phyloP scores from a whole-genome alignment of 1,284 basidiomycete species.

The Puccinia coronata region DNA sequence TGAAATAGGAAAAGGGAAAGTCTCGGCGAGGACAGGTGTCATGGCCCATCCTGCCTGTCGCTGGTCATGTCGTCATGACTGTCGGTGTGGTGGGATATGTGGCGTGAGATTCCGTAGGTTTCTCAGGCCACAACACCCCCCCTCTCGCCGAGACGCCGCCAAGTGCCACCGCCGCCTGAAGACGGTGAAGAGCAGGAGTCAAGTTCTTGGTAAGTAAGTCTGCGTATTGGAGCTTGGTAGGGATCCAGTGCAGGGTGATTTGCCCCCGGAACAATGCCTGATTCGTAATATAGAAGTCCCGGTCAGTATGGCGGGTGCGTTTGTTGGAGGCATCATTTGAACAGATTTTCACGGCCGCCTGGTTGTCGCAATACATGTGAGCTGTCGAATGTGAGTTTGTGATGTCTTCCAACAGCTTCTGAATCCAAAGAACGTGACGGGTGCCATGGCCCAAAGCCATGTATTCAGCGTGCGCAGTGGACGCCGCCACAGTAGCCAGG shows the following conservation, averaged over 20 bases:
- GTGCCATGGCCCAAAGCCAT: too few relatives aligned
- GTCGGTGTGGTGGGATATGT: too few relatives aligned
- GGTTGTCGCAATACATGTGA: slow-evolving; percentile 1
- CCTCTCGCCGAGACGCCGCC: neutral
- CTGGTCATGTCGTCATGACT: too few relatives aligned
- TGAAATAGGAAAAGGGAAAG: too few relatives aligned
- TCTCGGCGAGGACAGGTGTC: too few relatives aligned
- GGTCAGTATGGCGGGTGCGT: neutral
- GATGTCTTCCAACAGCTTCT: neutral
- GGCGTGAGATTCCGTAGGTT: too few relatives aligned
- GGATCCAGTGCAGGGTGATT: neutral
- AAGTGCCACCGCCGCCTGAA: neutral
- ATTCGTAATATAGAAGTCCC: slow-evolving; percentile 18
- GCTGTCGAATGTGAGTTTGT: neutral
- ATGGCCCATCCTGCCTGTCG: too few relatives aligned
- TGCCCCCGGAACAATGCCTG: neutral
- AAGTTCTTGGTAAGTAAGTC: slow-evolving; percentile 11
- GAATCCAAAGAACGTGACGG: neutral
- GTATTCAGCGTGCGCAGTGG: too few relatives aligned
- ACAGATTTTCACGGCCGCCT: neutral
- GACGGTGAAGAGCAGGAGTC: neutral
- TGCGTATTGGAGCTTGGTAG: neutral
- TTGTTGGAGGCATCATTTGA: neutral
- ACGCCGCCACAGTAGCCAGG: too few relatives aligned
- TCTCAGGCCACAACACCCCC: neutral